Conservation (phyloP, 768 basidiomycete genomes). For the Boletus coccyginus region DNA sequence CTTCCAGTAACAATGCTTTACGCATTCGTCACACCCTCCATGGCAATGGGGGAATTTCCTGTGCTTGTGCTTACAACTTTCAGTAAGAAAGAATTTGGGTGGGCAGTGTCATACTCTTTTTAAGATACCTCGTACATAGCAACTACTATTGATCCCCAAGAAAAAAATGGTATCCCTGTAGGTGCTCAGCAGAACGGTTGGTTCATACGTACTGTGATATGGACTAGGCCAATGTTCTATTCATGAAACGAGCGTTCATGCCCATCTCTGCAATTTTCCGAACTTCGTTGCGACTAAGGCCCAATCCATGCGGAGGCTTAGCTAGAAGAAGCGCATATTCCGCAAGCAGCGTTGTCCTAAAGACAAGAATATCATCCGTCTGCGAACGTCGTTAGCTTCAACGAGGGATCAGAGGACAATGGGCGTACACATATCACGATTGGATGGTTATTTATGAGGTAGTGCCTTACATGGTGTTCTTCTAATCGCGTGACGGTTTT, state of each 20-base stretch:
- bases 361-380: slow-evolving; percentile 83
- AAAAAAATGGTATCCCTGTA: neutral
- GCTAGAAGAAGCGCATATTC: slow-evolving; percentile 84
- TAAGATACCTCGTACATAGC: neutral
- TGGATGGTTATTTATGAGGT: slow-evolving; percentile 62
- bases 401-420: neutral
- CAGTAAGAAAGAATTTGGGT: neutral
- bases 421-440: slow-evolving; percentile 69
- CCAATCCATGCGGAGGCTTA: slow-evolving; percentile 66
- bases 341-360: slow-evolving; percentile 67
- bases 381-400: slow-evolving; percentile 25
- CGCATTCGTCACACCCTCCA: neutral
- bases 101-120: neutral
- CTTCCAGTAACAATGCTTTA: neutral
- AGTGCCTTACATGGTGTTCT: slow-evolving; percentile 70
- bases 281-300: slow-evolving; percentile 58
- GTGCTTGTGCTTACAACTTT: neutral
- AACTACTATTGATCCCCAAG: neutral
- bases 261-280: slow-evolving; percentile 57
- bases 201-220: too few relatives aligned
- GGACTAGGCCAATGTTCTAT: neutral
- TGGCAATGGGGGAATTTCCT: neutral
- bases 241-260: slow-evolving; percentile 38
- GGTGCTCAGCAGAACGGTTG: neutral
- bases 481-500: slow-evolving; percentile 66